A percentile compares a stretch with the other conserved stretches of the same genome.
Evolutionary conservation across 2,329 filamentous ascomycete species (phyloP).

Genomic region (Triangularia verruculosa): DNA sequence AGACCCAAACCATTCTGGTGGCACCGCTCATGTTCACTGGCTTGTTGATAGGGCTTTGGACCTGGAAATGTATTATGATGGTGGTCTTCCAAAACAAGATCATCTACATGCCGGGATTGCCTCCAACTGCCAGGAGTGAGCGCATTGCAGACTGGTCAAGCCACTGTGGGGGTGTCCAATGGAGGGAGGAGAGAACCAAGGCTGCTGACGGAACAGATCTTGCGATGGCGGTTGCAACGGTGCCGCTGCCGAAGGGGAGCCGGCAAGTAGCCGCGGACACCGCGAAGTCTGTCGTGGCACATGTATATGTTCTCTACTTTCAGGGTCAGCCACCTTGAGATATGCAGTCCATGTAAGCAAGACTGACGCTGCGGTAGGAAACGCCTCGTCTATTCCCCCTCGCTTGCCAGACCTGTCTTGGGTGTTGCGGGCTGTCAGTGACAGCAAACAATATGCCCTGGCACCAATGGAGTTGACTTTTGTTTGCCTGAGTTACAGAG

Average conservation of each 20-base stretch:
- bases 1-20: slow-evolving; percentile 47
- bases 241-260: slow-evolving; percentile 28
- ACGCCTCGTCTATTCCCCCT: slow-evolving; percentile 57
- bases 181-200: slow-evolving; percentile 61
- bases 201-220: slow-evolving; percentile 65
- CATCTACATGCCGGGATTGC: slow-evolving; percentile 75
- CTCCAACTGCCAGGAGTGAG: slow-evolving; percentile 67
- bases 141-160: slow-evolving; percentile 61
- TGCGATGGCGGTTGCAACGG: slow-evolving; percentile 54
- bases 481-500: slow-evolving; percentile 61
- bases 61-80: slow-evolving; percentile 69
- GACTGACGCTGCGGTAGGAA: slow-evolving; percentile 42
- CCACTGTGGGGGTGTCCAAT: slow-evolving; percentile 60
- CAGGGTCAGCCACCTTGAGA: slow-evolving; percentile 42
- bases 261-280: neutral
- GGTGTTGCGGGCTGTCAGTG: slow-evolving; percentile 46
- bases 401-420: slow-evolving; percentile 55
- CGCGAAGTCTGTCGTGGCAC: slow-evolving; percentile 25
- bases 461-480: slow-evolving; percentile 40
- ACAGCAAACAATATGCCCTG: slow-evolving; percentile 31
- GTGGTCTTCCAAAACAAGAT: slow-evolving; percentile 77
- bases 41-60: slow-evolving; percentile 62
- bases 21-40: slow-evolving; percentile 66
- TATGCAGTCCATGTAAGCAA: neutral
- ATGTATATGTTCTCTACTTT: slow-evolving; percentile 55